A percentile compares a stretch with the other conserved stretches of the same genome.
Conservation (phyloP, 306 rosid species). For the Rosa multiflora region DNA sequence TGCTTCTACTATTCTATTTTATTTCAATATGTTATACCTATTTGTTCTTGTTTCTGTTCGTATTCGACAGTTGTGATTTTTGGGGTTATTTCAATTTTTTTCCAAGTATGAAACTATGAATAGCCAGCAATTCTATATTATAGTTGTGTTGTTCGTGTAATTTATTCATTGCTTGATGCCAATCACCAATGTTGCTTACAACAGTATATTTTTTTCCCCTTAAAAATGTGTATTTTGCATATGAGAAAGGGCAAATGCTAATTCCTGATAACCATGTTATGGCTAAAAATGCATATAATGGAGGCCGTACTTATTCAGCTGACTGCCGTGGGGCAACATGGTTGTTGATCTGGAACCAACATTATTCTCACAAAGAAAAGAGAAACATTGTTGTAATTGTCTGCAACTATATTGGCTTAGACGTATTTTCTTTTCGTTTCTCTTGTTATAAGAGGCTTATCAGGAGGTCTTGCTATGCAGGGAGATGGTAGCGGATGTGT, state of each 20-base stretch:
- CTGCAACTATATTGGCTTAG: neutral
- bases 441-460: neutral
- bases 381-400: neutral
- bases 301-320: neutral
- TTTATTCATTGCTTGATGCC: neutral
- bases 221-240: neutral
- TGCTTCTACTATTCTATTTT: neutral
- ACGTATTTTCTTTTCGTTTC: neutral
- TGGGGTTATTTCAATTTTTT: neutral
- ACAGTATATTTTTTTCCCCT: too few species aligned
- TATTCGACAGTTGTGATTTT: neutral
- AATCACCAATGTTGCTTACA: neutral
- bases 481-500: conserved; percentile 98
- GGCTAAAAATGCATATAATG: neutral
- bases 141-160: neutral
- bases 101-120: neutral
- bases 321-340: neutral
- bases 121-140: neutral
- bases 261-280: neutral
- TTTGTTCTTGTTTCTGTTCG: neutral
- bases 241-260: neutral
- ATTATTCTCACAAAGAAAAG: neutral
- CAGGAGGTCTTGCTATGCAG: conserved; percentile 41
- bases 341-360: neutral
- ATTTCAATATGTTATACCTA: neutral